These are phyloP conservation scores for Aspergillus tubingensis DNA, from an alignment of 2,329 filamentous ascomycete species.

Conservation along the genomic window DNA sequence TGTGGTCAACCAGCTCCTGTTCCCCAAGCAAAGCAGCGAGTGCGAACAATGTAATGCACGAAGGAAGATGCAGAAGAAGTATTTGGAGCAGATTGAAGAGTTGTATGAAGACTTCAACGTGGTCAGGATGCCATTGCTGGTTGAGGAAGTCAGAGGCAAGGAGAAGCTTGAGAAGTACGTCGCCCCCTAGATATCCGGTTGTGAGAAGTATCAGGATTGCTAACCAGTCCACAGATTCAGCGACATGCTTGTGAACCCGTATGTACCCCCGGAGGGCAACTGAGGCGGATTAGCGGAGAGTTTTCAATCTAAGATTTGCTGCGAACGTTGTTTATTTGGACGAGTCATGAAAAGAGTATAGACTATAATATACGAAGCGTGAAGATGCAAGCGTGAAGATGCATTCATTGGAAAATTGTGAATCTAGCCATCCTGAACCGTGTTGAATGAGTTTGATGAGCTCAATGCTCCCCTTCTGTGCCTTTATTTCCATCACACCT, in stretches of 20 bases:
- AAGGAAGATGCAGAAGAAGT: slow-evolving; percentile 99
- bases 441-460: no score
- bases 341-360: slow-evolving; percentile 44
- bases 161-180: slow-evolving; percentile 81
- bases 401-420: background rate
- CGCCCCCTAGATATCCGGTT: background rate
- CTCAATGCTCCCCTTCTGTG: background rate
- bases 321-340: slow-evolving; percentile 25
- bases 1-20: slow-evolving; percentile 96
- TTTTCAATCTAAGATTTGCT: slow-evolving; percentile 17
- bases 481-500: background rate
- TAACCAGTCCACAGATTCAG: slow-evolving; percentile 44
- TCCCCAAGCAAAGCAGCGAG: slow-evolving; percentile 78
- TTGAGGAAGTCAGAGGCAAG: slow-evolving; percentile 94
- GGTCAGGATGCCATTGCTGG: slow-evolving; percentile 93
- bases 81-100: slow-evolving; percentile 97
- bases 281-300: slow-evolving; percentile 18
- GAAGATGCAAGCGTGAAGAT: slow-evolving; percentile 18
- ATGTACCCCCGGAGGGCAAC: slow-evolving; percentile 46
- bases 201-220: slow-evolving; percentile 1
- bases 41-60: slow-evolving; percentile 96
- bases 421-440: background rate
- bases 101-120: slow-evolving; percentile 99
- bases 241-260: slow-evolving; percentile 53
- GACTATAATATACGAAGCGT: slow-evolving; percentile 36